phyloP scores from a whole-genome alignment of 805 yeast genomes.

The Sugiyamaella smithiae region DNA sequence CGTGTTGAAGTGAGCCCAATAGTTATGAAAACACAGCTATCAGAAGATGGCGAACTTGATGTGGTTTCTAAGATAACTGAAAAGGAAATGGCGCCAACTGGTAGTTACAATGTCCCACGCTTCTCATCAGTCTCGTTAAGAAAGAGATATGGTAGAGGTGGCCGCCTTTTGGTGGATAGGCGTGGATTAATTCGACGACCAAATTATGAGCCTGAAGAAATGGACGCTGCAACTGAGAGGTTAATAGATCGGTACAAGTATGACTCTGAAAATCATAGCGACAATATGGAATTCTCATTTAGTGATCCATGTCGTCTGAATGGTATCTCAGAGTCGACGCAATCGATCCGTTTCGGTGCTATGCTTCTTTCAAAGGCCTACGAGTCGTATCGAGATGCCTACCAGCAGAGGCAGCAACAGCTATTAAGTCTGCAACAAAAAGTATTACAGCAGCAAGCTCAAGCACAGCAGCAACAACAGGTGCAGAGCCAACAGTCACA shows the following conservation, averaged over 20 bases:
- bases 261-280: conserved; percentile 52
- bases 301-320: conserved; percentile 81
- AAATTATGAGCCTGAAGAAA: conserved; percentile 29
- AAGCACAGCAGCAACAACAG: conserved; percentile 32
- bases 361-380: conserved; percentile 86
- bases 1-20: conserved; percentile 28
- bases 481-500: conserved; percentile 28
- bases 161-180: conserved; percentile 72
- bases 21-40: conserved; percentile 20
- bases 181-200: conserved; percentile 45
- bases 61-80: conserved; percentile 19
- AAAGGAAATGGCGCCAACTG: conserved; percentile 19
- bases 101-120: conserved; percentile 27
- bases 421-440: conserved; percentile 36
- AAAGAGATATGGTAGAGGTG: conserved; percentile 70
- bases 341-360: conserved; percentile 85
- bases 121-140: conserved; percentile 44
- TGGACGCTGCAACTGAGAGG: conserved; percentile 28
- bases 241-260: conserved; percentile 65
- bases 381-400: conserved; percentile 72
- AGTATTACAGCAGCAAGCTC: conserved; percentile 39
- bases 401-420: conserved; percentile 66
- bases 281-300: conserved; percentile 52
- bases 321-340: conserved; percentile 80
- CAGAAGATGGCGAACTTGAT: conserved; percentile 21